A percentile compares a stretch with the other conserved stretches of the same genome.
These are phyloP conservation scores for Zoysia pacifica DNA, from an alignment of 176 grass and related monocot genomes.

Conservation along the genomic window DNA sequence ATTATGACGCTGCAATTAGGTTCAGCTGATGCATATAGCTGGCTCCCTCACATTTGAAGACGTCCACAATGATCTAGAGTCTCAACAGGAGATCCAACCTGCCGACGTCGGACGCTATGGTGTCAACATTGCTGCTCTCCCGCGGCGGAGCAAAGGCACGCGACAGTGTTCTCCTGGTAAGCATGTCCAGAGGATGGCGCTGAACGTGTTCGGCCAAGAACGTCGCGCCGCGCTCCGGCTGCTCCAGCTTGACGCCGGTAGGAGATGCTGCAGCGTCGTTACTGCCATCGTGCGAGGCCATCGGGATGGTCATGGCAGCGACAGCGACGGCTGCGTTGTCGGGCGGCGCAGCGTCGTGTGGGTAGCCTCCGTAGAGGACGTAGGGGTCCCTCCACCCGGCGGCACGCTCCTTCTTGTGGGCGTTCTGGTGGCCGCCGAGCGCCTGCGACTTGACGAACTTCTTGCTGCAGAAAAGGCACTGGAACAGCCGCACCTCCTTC, in stretches of 20 bases:
- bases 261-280: not conserved
- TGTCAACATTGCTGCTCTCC: not conserved
- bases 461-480: conserved; percentile 74
- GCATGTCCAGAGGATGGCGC: not conserved
- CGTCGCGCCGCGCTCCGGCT: not conserved
- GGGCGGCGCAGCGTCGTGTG: not conserved
- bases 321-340: not conserved
- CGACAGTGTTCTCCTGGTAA: not conserved
- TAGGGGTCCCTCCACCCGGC: conserved; percentile 42
- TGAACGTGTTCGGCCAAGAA: not conserved
- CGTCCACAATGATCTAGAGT: not conserved
- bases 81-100: not conserved
- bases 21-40: not conserved
- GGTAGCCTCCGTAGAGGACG: not conserved
- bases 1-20: too few relatives aligned
- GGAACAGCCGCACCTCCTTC: conserved; percentile 63
- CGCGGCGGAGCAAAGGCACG: not conserved
- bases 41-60: not conserved
- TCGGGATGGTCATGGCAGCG: not conserved
- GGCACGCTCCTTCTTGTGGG: conserved; percentile 43
- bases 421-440: conserved; percentile 83
- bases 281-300: not conserved
- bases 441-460: conserved; percentile 76
- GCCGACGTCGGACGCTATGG: not conserved
- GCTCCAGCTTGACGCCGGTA: not conserved